Evolutionary conservation across 2,329 filamentous ascomycete species (phyloP), one percentile per base, ranked within the genome.

Genomic region (Cladosporium sphaerospermum): DNA sequence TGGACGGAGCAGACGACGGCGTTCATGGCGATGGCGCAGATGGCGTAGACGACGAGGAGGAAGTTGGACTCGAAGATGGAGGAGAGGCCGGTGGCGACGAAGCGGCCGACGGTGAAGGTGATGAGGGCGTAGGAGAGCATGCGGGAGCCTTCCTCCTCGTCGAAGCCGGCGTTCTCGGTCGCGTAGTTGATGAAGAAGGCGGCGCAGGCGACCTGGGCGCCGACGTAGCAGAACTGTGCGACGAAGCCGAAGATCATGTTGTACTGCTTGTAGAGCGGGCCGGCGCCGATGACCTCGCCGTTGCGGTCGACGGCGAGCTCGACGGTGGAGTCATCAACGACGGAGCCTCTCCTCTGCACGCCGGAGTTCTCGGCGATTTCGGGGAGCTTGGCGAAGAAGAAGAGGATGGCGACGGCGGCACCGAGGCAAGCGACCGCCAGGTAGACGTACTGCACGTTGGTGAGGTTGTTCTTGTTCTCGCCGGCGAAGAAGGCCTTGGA

Each of bases 151-250:
- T 66, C 48, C 7, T 62, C 57, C 10, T 61, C 47, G 40, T 59
- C 59, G 57, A 61, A 68, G 9, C 55, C 43, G 19, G 64, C 66
- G 54, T 62, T 63, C 52, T 69, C 67, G 42, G 62, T 67, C n/a
- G 65, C 63, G 55, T 71, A 71, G 61, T 71, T 71, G 63, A 71
- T 69, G 64, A 70, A 70, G 58, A 70, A 67, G 11, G 65, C 61
- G 16, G 64, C 68, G 48, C 64, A 62, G 40, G 67, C 67, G 50
- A 70, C 67, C 53, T 70, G 67, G 16, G 68, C 64, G 52, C 68
- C 67, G 45, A 70, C 68, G 58, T 70, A 70, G 61, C 66, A 69
- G 65, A 69, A 64, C 53, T 64, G 62, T 5, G 69, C 67, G 33
- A 66, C 49, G 61, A 71, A 67, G 34, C 65, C 69, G 55, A 64